Conservation (phyloP, 805 yeast species). For the Yarrowia keelungensis region DNA sequence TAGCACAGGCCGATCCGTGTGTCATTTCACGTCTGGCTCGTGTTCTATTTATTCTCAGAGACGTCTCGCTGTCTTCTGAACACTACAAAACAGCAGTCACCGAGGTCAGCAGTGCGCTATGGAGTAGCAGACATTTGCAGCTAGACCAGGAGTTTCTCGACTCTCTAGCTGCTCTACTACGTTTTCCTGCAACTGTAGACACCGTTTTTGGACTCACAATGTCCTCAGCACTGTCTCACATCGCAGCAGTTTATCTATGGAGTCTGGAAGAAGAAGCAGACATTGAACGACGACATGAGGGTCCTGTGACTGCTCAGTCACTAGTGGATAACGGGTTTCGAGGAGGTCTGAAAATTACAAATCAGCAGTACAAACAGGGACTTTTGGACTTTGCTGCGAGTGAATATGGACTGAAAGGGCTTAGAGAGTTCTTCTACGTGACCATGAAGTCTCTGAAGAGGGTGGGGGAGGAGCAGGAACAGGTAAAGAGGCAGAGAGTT, state of each 20-base stretch:
- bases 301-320: conserved; percentile 17
- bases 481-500: not conserved
- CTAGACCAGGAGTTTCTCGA: not conserved
- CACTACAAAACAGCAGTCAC: conserved; percentile 11
- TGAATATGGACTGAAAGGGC: conserved; percentile 1
- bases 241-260: conserved; percentile 24
- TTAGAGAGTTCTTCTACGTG: conserved; percentile 11
- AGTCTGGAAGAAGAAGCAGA: conserved; percentile 15
- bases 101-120: conserved; percentile 4
- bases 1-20: conserved; percentile 11
- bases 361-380: conserved; percentile 22
- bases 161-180: not conserved
- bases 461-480: not conserved
- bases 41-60: conserved; percentile 2
- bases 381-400: conserved; percentile 4
- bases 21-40: not conserved
- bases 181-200: conserved; percentile 7
- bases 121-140: conserved; percentile 13
- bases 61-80: conserved; percentile 2
- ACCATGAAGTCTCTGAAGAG: conserved; percentile 33
- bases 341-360: conserved; percentile 7
- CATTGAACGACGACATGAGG: conserved; percentile 23
- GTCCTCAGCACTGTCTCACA: conserved; percentile 19
- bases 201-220: conserved; percentile 18
- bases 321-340: conserved; percentile 1